These are phyloP conservation scores for Fusarium anguioides DNA, from an alignment of 2,329 filamentous ascomycete genomes.

Conservation along the genomic window DNA sequence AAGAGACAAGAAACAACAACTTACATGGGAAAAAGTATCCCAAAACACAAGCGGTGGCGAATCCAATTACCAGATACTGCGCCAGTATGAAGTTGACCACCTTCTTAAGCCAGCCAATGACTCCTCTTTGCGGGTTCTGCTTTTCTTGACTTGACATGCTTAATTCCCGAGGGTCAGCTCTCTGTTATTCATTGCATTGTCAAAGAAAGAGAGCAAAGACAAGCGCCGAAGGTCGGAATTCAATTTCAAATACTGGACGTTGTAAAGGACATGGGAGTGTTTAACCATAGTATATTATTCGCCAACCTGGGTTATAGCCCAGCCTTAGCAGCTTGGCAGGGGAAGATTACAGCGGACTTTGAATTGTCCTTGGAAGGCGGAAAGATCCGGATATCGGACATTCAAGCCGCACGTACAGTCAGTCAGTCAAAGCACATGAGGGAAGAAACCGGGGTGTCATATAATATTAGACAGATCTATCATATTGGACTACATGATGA, in stretches of 20 bases:
- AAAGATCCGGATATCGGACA: conserved; percentile 4
- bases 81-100: conserved; percentile 55
- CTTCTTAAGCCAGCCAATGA: conserved; percentile 31
- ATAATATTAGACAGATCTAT: conserved; percentile 13
- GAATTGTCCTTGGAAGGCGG: conserved; percentile 21
- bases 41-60: conserved; percentile 64
- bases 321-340: conserved; percentile 24
- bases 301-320: background rate
- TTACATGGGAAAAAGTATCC: conserved; percentile 58
- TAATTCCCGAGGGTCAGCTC: background rate
- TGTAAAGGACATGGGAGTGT: conserved; percentile 1
- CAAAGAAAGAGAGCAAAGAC: background rate
- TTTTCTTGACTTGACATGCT: conserved; percentile 35
- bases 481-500: conserved; percentile 27
- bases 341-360: conserved; percentile 22
- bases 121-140: conserved; percentile 7
- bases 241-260: background rate
- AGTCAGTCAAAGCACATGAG: too few species aligned
- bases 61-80: conserved; percentile 74
- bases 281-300: conserved; percentile 22
- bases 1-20: conserved; percentile 27
- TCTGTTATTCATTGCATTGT: conserved; percentile 4
- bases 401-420: too few species aligned
- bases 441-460: background rate
- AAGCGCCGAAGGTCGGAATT: background rate